Percentiles rank a stretch among this genome's conserved stretches.
These are phyloP conservation scores for Cenchrus fungigraminus DNA, from an alignment of 176 grass and related monocot species.

Conservation along the genomic window DNA sequence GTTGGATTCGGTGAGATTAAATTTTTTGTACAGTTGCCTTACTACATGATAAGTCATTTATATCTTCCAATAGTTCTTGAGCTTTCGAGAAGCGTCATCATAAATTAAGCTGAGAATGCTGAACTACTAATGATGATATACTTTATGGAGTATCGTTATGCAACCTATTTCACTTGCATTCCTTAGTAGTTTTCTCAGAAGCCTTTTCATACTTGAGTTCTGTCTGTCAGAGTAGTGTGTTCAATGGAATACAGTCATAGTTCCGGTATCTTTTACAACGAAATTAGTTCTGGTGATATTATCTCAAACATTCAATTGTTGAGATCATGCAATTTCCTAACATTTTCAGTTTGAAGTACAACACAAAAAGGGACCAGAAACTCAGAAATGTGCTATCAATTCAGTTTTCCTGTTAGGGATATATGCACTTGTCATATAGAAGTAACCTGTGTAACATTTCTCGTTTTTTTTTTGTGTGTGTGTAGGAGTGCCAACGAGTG, in stretches of 20 bases:
- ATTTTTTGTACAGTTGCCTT: not conserved
- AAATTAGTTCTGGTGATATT: not conserved
- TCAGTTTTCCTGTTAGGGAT: not conserved
- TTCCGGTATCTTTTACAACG: not conserved
- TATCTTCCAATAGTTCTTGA: not conserved
- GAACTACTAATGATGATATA: not conserved
- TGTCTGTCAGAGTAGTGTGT: not conserved
- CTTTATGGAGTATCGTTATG: not conserved
- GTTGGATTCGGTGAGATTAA: constrained; percentile 30
- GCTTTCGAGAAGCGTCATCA: not conserved
- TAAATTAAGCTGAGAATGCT: not conserved
- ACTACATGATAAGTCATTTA: not conserved
- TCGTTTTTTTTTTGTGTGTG: not conserved
- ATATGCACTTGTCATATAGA: not conserved
- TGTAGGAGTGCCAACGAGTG: constrained; percentile 71
- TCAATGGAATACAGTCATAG: not conserved
- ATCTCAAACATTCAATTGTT: not conserved
- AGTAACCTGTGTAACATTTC: not conserved
- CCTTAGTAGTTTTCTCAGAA: not conserved
- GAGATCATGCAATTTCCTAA: not conserved
- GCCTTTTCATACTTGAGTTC: not conserved
- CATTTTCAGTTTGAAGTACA: not conserved
- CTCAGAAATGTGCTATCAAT: not conserved
- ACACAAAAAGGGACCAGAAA: not conserved
- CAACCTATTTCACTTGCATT: not conserved